phyloP scores from a whole-genome alignment of 106 monocot genomes.

The Allium fistulosum region DNA sequence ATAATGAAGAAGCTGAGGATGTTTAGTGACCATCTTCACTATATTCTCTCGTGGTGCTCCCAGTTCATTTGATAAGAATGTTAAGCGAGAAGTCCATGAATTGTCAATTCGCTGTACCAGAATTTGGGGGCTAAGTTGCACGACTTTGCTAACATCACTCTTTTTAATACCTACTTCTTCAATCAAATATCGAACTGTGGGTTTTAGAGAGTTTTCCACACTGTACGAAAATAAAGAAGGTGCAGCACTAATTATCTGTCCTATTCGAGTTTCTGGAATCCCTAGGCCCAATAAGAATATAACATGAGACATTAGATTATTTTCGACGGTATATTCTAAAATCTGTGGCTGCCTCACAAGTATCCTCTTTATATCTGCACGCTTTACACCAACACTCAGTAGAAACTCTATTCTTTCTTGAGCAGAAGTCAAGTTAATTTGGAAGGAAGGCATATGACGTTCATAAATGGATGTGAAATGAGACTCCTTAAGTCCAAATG shows the following conservation, averaged over 20 bases:
- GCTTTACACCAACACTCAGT: constrained; percentile 70
- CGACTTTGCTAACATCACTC: constrained; percentile 74
- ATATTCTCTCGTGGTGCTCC: constrained; percentile 82
- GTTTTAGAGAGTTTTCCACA: constrained; percentile 82
- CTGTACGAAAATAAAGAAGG: constrained; percentile 94
- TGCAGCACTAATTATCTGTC: constrained; percentile 71
- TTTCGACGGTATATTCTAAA: constrained; percentile 78
- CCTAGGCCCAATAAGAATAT: constrained; percentile 66
- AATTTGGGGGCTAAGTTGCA: constrained; percentile 93
- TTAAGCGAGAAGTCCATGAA: constrained; percentile 69
- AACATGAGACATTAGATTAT: constrained; percentile 80
- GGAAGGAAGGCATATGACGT: constrained; percentile 84
- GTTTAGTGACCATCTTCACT: constrained; percentile 94
- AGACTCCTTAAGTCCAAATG: constrained; percentile 80
- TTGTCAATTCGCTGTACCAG: constrained; percentile 78
- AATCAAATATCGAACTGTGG: constrained; percentile 75
- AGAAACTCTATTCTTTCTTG: constrained; percentile 75
- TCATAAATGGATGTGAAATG: constrained; percentile 80
- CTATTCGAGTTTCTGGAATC: constrained; percentile 64
- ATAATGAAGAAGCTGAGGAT: constrained; percentile 96
- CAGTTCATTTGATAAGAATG: constrained; percentile 79
- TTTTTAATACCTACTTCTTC: constrained; percentile 88
- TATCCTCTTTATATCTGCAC: constrained; percentile 63
- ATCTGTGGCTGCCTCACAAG: constrained; percentile 93
- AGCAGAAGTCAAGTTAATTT: constrained; percentile 73